phyloP scores from a whole-genome alignment of 2,329 filamentous ascomycete genomes.

The Fusarium pseudograminearum region DNA sequence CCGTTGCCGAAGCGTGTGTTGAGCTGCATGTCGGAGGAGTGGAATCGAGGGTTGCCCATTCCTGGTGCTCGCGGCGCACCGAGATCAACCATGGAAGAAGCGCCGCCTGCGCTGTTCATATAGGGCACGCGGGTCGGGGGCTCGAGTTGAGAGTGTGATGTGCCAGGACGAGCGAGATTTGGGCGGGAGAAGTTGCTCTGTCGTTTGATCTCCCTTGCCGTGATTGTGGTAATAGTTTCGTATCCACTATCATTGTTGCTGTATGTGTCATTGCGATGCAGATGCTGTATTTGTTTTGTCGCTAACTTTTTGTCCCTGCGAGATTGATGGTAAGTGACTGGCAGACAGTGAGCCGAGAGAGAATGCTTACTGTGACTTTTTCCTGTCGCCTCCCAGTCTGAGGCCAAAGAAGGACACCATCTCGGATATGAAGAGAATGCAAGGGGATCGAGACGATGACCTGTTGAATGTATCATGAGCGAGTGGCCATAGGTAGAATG shows the following conservation, averaged over 20 bases:
- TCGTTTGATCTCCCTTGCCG: slow-evolving; percentile 25
- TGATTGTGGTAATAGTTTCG: slow-evolving; percentile 9
- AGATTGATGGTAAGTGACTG: slow-evolving; percentile 14
- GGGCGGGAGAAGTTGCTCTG: slow-evolving; percentile 53
- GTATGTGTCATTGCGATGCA: slow-evolving; percentile 18
- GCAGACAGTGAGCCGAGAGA: not conserved
- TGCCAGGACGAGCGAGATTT: slow-evolving; percentile 56
- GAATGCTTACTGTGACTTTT: slow-evolving; percentile 62
- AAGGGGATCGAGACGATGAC: slow-evolving; percentile 3
- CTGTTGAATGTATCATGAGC: slow-evolving; percentile 29
- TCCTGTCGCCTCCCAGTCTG: slow-evolving; percentile 67
- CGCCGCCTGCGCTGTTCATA: slow-evolving; percentile 52
- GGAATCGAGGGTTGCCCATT: slow-evolving; percentile 46
- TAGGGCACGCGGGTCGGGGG: slow-evolving; percentile 50
- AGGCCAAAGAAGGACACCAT: slow-evolving; percentile 73
- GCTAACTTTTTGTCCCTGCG: slow-evolving; percentile 43
- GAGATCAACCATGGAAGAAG: slow-evolving; percentile 62
- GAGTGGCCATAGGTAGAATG: slow-evolving; percentile 11
- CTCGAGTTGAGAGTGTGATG: slow-evolving; percentile 52
- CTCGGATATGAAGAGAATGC: slow-evolving; percentile 16
- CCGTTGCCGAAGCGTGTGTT: slow-evolving; percentile 53
- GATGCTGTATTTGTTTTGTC: slow-evolving; percentile 29
- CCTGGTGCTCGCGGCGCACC: slow-evolving; percentile 47
- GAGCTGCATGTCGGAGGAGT: slow-evolving; percentile 57
- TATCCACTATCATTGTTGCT: not conserved